Evolutionary conservation across 345 rosid species (phyloP).

Genomic region (Odontarrhena argentea): DNA sequence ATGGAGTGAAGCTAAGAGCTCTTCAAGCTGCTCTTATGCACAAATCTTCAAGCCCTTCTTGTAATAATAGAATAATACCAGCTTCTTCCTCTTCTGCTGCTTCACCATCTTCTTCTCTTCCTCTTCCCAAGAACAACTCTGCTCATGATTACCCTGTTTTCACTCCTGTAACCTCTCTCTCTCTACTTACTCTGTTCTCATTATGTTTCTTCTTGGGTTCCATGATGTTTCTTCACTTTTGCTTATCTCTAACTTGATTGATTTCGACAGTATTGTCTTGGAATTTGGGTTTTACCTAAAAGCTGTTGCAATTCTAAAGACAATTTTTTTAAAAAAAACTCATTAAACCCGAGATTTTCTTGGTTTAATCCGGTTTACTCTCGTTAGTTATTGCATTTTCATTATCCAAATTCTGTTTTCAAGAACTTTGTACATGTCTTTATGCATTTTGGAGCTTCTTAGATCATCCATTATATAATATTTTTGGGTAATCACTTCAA

Average conservation of each 20-base stretch:
- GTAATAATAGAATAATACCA: constrained; percentile 37
- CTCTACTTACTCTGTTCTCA: not conserved
- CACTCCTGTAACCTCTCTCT: constrained; percentile 66
- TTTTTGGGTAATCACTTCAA: constrained; percentile 7
- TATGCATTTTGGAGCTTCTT: constrained; percentile 29
- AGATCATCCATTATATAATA: not conserved
- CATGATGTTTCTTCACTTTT: constrained; percentile 15
- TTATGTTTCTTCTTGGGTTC: constrained; percentile 8
- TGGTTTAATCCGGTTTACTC: constrained; percentile 35
- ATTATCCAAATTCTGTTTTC: not conserved
- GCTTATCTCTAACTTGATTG: constrained; percentile 4
- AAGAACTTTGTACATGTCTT: constrained; percentile 7
- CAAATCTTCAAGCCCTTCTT: constrained; percentile 61
- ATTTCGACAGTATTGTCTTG: constrained; percentile 28
- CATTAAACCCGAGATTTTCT: constrained; percentile 21
- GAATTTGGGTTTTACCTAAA: constrained; percentile 30
- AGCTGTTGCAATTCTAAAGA: not conserved
- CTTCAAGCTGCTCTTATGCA: constrained; percentile 76
- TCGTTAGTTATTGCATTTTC: constrained; percentile 15
- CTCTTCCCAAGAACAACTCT: constrained; percentile 50
- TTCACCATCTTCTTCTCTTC: constrained; percentile 60
- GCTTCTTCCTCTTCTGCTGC: constrained; percentile 46
- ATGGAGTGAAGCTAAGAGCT: constrained; percentile 81
- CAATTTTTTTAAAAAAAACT: not conserved
- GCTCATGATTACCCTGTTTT: constrained; percentile 97